phyloP scores from a whole-genome alignment of 2,329 filamentous ascomycete genomes.

The Fusarium protoensiforme region DNA sequence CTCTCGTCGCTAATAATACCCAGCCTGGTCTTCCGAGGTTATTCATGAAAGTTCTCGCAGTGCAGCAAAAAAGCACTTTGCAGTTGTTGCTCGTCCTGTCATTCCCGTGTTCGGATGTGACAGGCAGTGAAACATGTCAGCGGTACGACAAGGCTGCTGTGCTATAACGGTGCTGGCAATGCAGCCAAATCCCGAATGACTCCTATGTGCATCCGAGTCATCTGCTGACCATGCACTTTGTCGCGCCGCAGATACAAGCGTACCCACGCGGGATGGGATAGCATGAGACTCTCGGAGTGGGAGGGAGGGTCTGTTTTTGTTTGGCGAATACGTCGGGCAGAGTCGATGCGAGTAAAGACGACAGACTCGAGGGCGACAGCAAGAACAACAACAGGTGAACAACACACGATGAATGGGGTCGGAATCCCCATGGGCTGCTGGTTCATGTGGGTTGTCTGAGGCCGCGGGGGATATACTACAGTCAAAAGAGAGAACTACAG shows the following conservation, averaged over 20 bases:
- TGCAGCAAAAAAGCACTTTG: slow-evolving; percentile 14
- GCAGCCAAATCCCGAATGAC: slow-evolving; percentile 41
- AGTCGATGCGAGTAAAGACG: slow-evolving; percentile 15
- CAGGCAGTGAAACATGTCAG: slow-evolving; percentile 39
- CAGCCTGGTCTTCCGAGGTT: slow-evolving; percentile 2
- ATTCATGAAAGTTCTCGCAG: slow-evolving; percentile 11
- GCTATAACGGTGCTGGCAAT: slow-evolving; percentile 39
- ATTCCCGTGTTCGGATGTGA: slow-evolving; percentile 30
- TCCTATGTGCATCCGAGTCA: slow-evolving; percentile 37
- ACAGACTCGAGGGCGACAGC: slow-evolving; percentile 1
- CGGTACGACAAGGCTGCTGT: slow-evolving; percentile 38
- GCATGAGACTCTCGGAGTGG: slow-evolving; percentile 13
- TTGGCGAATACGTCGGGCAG: slow-evolving; percentile 3
- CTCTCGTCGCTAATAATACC: slow-evolving; percentile 8
- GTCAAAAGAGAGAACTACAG: slow-evolving; percentile 21
- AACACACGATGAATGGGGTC: slow-evolving; percentile 21
- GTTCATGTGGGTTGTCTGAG: slow-evolving; percentile 17
- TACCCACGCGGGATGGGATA: slow-evolving; percentile 5
- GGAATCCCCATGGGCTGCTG: slow-evolving; percentile 2
- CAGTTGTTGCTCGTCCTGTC: slow-evolving; percentile 13
- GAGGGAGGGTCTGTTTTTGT: slow-evolving; percentile 1
- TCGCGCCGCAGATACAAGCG: slow-evolving; percentile 20
- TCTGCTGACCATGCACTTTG: slow-evolving; percentile 40
- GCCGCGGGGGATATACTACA: slow-evolving; percentile 15
- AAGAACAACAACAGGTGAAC: slow-evolving; percentile 14